Percentiles rank a stretch among this genome's conserved stretches.
These are phyloP conservation scores for Backusella mclennaniae DNA, from an alignment of 192 early-diverging fungal genomes.

Conservation along the genomic window DNA sequence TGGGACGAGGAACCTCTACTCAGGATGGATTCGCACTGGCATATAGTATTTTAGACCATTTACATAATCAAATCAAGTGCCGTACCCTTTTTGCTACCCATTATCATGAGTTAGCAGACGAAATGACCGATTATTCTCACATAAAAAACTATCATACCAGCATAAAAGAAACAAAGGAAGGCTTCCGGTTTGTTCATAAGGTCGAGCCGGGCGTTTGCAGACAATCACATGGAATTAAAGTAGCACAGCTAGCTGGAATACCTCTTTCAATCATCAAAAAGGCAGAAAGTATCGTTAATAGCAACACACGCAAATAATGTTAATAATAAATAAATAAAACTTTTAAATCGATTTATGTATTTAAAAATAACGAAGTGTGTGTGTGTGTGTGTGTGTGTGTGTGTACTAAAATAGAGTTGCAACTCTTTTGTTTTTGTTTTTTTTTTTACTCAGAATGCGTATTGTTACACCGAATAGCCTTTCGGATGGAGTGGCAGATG, in stretches of 20 bases:
- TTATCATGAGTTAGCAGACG: slow-evolving; percentile 70
- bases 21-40: slow-evolving; percentile 74
- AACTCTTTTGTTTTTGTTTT: background rate
- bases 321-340: background rate
- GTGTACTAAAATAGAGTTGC: background rate
- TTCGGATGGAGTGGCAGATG: background rate
- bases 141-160: slow-evolving; percentile 21
- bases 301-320: background rate
- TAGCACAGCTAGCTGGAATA: slow-evolving; percentile 25
- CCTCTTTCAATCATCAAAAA: background rate
- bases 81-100: slow-evolving; percentile 77
- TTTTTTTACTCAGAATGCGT: background rate
- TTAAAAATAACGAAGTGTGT: background rate
- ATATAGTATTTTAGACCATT: slow-evolving; percentile 61
- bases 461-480: background rate
- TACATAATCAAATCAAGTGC: slow-evolving; percentile 59
- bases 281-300: background rate
- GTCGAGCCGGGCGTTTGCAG: slow-evolving; percentile 23
- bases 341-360: background rate
- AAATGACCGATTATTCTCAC: background rate
- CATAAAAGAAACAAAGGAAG: slow-evolving; percentile 17
- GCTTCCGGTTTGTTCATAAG: slow-evolving; percentile 27
- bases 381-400: background rate
- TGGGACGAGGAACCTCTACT: slow-evolving; percentile 73
- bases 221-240: slow-evolving; percentile 33